Base-by-base conservation (phyloP, 139 green algal genomes). In the Volvox africanus region DNA sequence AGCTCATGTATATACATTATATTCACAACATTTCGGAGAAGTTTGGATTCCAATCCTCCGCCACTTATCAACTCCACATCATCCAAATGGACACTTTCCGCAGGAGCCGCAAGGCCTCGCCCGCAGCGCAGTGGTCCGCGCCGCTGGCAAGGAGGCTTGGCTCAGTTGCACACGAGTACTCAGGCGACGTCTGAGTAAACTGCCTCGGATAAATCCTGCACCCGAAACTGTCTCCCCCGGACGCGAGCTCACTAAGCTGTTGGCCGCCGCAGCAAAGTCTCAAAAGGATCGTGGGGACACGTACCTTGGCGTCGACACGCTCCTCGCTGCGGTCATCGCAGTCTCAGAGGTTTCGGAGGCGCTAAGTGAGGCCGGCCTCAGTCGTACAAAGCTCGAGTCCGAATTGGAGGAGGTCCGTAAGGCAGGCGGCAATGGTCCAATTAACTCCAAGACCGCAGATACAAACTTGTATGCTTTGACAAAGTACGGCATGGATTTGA, bases 401-500 rank as follows among this genome's bases (percentile, higher is more conserved):
- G 96, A 97, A 0, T 71, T 99, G 16, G 92, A 95, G 20, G 93
- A 96, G 24, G 90, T 98, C 32, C 93, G 97, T 18, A 73, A 91
- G 79, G 77, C 88, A 2, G 78, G 78, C 88, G 30, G 76, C 32
- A 44, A n/a, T 37, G 79, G 36, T 17, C 95, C 44, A 89, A 94
- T 93, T 1, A 92, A 97, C 88, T 94, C 90, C 0, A 76, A 87
- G 16, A 95, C 87, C 2, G 96, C 92, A 5, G 96, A 98, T 81
- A 89, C 94, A 18, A 93, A 98, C 91, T 99, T 98, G 92, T 96
- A 99, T 67, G 96, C 97, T 9, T 93, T 99, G 76, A 33, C 82
- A 16, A 98, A 98, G 94, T 99, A 99, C 80, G 98, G 97, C 68
- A 93, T 93, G 16, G 98, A 99, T 94, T 30, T 99, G 20, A 99